Conservation (phyloP, 2,329 filamentous ascomycete genomes). For the Ophiostoma ips region DNA sequence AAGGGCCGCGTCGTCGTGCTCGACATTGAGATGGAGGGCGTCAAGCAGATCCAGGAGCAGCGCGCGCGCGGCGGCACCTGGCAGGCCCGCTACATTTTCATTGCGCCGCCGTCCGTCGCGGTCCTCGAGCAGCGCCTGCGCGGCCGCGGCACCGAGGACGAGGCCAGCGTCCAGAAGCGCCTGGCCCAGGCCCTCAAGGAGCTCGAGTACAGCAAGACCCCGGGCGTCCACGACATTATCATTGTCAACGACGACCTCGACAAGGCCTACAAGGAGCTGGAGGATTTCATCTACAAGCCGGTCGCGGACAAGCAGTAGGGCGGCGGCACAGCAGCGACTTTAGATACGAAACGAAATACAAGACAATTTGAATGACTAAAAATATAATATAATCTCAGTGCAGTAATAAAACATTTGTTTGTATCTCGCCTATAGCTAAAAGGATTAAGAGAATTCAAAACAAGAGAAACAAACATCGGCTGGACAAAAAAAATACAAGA, state of each 20-base stretch:
- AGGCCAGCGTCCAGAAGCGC: constrained; percentile 55
- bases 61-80: constrained; percentile 40
- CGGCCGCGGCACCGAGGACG: constrained; percentile 64
- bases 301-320: background rate
- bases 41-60: constrained; percentile 61
- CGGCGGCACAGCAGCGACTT: too few relatives aligned
- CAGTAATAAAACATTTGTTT: too few relatives aligned
- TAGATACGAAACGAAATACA: too few relatives aligned
- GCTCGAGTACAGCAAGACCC: constrained; percentile 55
- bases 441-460: too few relatives aligned
- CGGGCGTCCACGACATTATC: constrained; percentile 38
- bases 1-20: constrained; percentile 66
- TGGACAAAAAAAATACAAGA: too few relatives aligned
- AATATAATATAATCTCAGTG: too few relatives aligned
- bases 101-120: constrained; percentile 64
- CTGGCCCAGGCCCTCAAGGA: constrained; percentile 59
- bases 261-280: constrained; percentile 37
- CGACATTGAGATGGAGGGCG: constrained; percentile 97
- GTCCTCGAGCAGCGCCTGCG: constrained; percentile 61
- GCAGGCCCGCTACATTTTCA: constrained; percentile 67
- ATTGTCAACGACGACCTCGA: constrained; percentile 29
- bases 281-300: constrained; percentile 31
- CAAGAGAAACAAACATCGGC: too few relatives aligned
- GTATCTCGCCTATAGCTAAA: too few relatives aligned
- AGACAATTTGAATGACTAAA: too few relatives aligned